Evolutionary conservation across 164 flowering plant genomes (phyloP).

Genomic region (Magnolia kwangsiensis): DNA sequence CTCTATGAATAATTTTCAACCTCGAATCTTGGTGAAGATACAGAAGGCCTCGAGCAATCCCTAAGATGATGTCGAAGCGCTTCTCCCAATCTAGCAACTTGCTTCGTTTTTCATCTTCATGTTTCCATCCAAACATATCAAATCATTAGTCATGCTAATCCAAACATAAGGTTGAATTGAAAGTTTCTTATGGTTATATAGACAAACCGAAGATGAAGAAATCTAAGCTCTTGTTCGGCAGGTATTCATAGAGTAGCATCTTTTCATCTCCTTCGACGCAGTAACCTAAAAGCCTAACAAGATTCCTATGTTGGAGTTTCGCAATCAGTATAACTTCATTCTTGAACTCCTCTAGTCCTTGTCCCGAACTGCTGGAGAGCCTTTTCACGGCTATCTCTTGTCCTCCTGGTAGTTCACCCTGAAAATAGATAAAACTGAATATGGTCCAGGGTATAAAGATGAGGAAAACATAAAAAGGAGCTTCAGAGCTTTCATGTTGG

Average conservation of each 20-base stretch:
- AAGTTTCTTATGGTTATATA: not conserved
- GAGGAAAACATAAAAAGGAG: too few species aligned
- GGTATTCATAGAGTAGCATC: slow-evolving; percentile 36
- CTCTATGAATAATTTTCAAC: slow-evolving; percentile 47
- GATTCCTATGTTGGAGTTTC: slow-evolving; percentile 40
- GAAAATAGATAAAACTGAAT: not conserved
- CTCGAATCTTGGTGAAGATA: slow-evolving; percentile 63
- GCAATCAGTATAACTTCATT: slow-evolving; percentile 32
- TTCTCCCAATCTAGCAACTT: slow-evolving; percentile 19
- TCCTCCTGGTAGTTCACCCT: slow-evolving; percentile 30
- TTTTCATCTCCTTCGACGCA: slow-evolving; percentile 32
- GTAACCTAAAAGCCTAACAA: slow-evolving; percentile 35
- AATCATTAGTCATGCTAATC: too few species aligned
- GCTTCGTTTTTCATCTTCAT: not conserved
- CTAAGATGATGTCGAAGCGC: slow-evolving; percentile 27
- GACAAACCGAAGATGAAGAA: slow-evolving; percentile 22
- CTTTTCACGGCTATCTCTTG: slow-evolving; percentile 39
- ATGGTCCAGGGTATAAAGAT: too few species aligned
- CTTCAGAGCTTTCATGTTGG: too few species aligned
- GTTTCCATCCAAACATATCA: too few species aligned
- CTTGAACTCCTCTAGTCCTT: slow-evolving; percentile 34
- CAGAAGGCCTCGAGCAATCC: slow-evolving; percentile 51
- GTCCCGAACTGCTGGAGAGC: slow-evolving; percentile 28
- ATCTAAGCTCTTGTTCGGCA: slow-evolving; percentile 34
- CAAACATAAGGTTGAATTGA: too few species aligned